A percentile compares a stretch with the other conserved stretches of the same genome.
These are phyloP conservation scores for Phalaenopsis aphrodite DNA, from an alignment of 106 monocot species.

Conservation along the genomic window DNA sequence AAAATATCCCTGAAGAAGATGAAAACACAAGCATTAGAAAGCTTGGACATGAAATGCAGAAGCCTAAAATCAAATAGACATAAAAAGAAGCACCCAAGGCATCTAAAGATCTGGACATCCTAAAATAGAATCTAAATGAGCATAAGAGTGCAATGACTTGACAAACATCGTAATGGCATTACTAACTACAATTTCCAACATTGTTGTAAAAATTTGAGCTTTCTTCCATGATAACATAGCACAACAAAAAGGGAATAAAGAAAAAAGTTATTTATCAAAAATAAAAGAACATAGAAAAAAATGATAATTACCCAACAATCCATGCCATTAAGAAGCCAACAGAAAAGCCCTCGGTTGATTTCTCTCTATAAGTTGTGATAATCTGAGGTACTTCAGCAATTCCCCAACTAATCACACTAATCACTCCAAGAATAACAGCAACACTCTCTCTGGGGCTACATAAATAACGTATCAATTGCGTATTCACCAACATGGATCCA, in stretches of 20 bases:
- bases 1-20: slow-evolving; percentile 59
- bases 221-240: not conserved
- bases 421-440: slow-evolving; percentile 33
- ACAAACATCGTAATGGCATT: no score
- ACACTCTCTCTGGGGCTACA: slow-evolving; percentile 26
- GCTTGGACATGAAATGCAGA: not conserved
- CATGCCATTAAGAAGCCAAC: slow-evolving; percentile 64
- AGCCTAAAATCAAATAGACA: not conserved
- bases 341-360: slow-evolving; percentile 63
- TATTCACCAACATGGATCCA: no score
- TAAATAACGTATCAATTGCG: slow-evolving; percentile 22
- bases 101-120: no score
- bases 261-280: not conserved
- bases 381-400: slow-evolving; percentile 92
- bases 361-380: slow-evolving; percentile 50
- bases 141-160: no score
- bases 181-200: no score
- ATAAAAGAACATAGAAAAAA: not conserved
- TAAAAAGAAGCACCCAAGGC: not conserved
- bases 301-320: slow-evolving; percentile 57
- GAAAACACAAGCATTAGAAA: not conserved
- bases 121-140: no score
- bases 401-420: slow-evolving; percentile 71
- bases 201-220: not conserved
- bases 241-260: not conserved